phyloP scores from a whole-genome alignment of 2,329 filamentous ascomycete genomes.

The Periconia macrospinosa region DNA sequence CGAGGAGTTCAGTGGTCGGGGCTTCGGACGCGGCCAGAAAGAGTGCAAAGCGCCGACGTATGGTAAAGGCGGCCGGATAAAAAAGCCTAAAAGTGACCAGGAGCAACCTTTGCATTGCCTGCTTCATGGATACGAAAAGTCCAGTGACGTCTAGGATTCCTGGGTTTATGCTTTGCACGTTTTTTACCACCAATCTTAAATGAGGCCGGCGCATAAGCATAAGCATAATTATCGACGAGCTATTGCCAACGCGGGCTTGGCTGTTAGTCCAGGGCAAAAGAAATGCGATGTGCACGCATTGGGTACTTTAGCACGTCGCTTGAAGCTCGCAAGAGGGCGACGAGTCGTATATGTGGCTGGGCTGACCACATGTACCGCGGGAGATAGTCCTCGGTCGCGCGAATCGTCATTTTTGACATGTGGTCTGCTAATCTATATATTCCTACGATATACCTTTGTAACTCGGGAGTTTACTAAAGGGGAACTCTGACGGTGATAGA shows the following conservation, averaged over 20 bases:
- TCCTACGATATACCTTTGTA: neutral
- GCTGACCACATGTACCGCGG: neutral
- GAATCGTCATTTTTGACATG: neutral
- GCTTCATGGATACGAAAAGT: neutral
- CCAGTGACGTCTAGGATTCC: neutral
- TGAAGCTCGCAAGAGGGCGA: neutral
- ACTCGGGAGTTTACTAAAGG: neutral
- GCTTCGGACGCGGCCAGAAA: neutral
- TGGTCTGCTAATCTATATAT: neutral
- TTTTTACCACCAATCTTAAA: neutral
- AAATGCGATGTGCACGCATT: neutral
- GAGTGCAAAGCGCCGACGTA: neutral
- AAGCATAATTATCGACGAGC: neutral
- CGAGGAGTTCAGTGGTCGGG: neutral
- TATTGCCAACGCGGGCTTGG: neutral
- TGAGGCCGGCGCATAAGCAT: neutral
- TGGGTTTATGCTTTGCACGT: neutral
- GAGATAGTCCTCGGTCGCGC: neutral
- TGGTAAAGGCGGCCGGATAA: neutral
- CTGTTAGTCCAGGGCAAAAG: neutral
- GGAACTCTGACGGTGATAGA: neutral
- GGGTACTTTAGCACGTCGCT: neutral
- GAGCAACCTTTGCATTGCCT: neutral
- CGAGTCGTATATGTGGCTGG: neutral
- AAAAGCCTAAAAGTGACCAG: neutral